A percentile compares a stretch with the other conserved stretches of the same genome.
These are phyloP conservation scores for Graphilbum sp. DNA, from an alignment of 2,329 filamentous ascomycete species.

Conservation along the genomic window DNA sequence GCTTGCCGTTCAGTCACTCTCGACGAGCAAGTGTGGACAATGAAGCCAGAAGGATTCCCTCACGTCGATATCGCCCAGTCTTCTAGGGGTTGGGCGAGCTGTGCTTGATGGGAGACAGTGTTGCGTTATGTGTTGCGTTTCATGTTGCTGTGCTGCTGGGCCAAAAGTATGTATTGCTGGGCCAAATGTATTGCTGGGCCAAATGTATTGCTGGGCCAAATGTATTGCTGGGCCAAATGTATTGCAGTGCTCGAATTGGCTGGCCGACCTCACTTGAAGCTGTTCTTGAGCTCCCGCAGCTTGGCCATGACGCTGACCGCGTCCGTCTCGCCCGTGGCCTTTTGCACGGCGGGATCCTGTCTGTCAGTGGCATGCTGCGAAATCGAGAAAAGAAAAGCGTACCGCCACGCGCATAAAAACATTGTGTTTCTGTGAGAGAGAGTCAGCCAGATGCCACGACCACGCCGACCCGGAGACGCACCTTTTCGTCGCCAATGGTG, in stretches of 20 bases:
- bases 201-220: no score
- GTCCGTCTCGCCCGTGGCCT: conserved; percentile 64
- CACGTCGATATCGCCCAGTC: conserved; percentile 10
- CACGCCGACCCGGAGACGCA: conserved; percentile 17
- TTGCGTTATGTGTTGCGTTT: not conserved
- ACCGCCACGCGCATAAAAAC: conserved; percentile 86
- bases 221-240: no score
- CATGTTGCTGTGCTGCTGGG: no score
- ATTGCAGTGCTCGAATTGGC: no score
- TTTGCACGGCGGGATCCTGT: conserved; percentile 69
- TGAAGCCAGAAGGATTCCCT: conserved; percentile 40
- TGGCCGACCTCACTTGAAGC: conserved; percentile 32
- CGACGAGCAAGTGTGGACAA: conserved; percentile 52
- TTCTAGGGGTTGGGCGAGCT: conserved; percentile 5
- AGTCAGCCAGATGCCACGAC: not conserved
- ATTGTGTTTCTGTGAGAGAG: conserved; percentile 62
- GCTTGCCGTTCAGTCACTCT: conserved; percentile 40
- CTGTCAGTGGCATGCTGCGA: not conserved
- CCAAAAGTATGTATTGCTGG: no score
- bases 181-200: no score
- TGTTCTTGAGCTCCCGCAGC: conserved; percentile 83
- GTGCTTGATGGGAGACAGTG: conserved; percentile 19
- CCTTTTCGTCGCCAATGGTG: conserved; percentile 95
- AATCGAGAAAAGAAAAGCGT: conserved; percentile 16
- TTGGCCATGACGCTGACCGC: conserved; percentile 73